Evolutionary conservation across 805 yeast species (phyloP).

Genomic region (Kluyveromyces starmeri): DNA sequence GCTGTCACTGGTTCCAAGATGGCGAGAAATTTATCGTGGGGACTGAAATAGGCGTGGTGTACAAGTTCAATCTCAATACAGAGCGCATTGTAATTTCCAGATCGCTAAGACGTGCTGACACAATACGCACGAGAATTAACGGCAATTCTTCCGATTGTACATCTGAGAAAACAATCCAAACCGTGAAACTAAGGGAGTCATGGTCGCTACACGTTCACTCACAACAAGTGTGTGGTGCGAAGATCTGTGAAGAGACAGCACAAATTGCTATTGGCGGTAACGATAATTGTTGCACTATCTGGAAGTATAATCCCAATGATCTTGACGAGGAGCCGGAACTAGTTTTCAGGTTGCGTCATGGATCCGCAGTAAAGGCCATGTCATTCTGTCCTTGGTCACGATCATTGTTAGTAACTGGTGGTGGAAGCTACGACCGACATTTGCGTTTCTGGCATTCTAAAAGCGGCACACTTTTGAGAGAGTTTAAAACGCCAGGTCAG

Average conservation of each 20-base stretch:
- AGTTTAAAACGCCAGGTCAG: conserved; percentile 57
- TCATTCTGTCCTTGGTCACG: conserved; percentile 89
- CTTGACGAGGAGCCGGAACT: conserved; percentile 32
- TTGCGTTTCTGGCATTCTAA: conserved; percentile 80
- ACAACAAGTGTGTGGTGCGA: conserved; percentile 53
- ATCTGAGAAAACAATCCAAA: conserved; percentile 3
- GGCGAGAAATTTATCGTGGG: conserved; percentile 45
- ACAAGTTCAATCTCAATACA: conserved; percentile 30
- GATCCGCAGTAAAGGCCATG: conserved; percentile 84
- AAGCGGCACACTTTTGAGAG: conserved; percentile 61
- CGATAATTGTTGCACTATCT: conserved; percentile 69
- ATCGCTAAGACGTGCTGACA: background rate
- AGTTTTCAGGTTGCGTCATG: conserved; percentile 48
- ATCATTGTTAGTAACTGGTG: conserved; percentile 78
- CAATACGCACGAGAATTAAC: background rate
- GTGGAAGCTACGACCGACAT: conserved; percentile 75
- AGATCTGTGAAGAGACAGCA: conserved; percentile 38
- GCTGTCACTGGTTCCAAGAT: conserved; percentile 48
- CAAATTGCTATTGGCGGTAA: conserved; percentile 78
- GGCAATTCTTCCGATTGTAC: background rate
- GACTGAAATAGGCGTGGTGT: conserved; percentile 54
- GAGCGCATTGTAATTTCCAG: background rate
- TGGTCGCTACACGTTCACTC: conserved; percentile 37
- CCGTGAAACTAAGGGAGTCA: conserved; percentile 11
- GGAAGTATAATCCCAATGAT: conserved; percentile 46